Evolutionary conservation across 345 rosid species (phyloP).

Genomic region (Punica granatum): DNA sequence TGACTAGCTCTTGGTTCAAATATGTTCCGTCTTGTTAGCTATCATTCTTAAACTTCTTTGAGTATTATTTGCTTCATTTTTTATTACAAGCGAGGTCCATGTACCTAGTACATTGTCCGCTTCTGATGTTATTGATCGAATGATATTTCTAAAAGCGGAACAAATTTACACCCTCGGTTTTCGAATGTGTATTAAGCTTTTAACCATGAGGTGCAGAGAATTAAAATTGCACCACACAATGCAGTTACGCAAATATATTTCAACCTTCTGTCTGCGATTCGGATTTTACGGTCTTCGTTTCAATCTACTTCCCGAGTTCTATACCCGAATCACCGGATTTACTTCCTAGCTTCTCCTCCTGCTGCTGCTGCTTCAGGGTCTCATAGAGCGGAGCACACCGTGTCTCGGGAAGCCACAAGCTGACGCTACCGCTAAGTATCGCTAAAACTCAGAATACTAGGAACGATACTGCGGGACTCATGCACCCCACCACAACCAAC

Average conservation of each 20-base stretch:
- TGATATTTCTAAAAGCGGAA: no score
- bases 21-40: no score
- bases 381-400: constrained; percentile 57
- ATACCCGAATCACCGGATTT: constrained; percentile 8
- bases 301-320: constrained; percentile 16
- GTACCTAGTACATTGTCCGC: no score
- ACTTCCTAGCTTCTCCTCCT: constrained; percentile 23
- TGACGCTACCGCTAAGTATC: constrained; percentile 44
- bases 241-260: neutral
- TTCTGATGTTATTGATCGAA: no score
- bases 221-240: no score
- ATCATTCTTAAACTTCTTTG: no score
- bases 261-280: neutral
- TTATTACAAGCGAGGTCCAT: no score
- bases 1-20: no score
- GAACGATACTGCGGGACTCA: constrained; percentile 47
- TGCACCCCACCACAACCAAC: constrained; percentile 50
- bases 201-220: no score
- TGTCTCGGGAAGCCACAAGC: constrained; percentile 57
- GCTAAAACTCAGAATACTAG: constrained; percentile 41
- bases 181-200: no score
- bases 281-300: neutral
- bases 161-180: no score
- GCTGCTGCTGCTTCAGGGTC: constrained; percentile 46
- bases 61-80: no score